These are phyloP conservation scores for Boletales sp. DNA, from an alignment of 768 basidiomycete genomes.

Conservation along the genomic window DNA sequence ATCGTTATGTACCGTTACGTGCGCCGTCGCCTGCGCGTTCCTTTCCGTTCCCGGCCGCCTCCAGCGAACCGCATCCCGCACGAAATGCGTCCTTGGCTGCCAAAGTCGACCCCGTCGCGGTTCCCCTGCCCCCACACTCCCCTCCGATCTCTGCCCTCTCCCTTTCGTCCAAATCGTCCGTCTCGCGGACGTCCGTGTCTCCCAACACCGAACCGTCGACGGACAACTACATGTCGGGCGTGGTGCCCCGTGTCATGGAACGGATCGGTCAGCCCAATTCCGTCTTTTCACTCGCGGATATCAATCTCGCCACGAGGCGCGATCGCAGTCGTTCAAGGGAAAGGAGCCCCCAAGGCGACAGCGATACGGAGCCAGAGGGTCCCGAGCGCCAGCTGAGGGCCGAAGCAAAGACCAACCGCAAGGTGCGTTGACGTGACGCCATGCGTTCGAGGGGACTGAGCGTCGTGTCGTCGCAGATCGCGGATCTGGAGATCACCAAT, in stretches of 20 bases:
- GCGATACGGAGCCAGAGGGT: slow-evolving; percentile 31
- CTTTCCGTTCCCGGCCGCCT: slow-evolving; percentile 22
- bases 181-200: slow-evolving; percentile 51
- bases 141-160: slow-evolving; percentile 71
- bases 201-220: slow-evolving; percentile 34
- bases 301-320: slow-evolving; percentile 8
- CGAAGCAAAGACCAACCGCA: slow-evolving; percentile 82
- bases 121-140: slow-evolving; percentile 66
- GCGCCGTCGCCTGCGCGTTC: slow-evolving; percentile 33
- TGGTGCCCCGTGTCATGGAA: slow-evolving; percentile 40
- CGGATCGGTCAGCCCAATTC: slow-evolving; percentile 11
- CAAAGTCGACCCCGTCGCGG: slow-evolving; percentile 51
- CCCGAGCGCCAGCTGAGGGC: slow-evolving; percentile 57
- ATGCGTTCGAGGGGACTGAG: not conserved
- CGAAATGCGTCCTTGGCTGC: slow-evolving; percentile 13
- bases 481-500: slow-evolving; percentile 89
- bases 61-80: slow-evolving; percentile 21
- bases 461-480: slow-evolving; percentile 55
- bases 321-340: slow-evolving; percentile 23
- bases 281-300: slow-evolving; percentile 13
- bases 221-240: slow-evolving; percentile 38
- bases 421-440: slow-evolving; percentile 44
- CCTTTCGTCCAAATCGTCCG: slow-evolving; percentile 73
- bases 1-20: slow-evolving; percentile 45
- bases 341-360: slow-evolving; percentile 24